Conservation (phyloP, 75 land plant species). For the Cunninghamia lanceolata region DNA sequence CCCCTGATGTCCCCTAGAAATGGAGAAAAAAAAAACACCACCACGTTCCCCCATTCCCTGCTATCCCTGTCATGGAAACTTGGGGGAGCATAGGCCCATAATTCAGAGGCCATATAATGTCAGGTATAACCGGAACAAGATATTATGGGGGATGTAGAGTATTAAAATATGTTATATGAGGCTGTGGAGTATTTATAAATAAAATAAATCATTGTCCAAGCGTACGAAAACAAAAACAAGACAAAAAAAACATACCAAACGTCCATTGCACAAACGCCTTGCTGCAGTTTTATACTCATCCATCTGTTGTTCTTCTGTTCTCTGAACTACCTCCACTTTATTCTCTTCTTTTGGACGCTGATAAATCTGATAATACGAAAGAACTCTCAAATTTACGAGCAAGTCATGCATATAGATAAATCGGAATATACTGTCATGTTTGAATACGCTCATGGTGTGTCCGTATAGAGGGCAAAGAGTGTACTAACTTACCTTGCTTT, state of each 20-base stretch:
- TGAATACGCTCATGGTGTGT: not conserved
- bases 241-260: slow-evolving; percentile 40
- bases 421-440: not conserved
- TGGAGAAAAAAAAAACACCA: too few species aligned
- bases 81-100: too few species aligned
- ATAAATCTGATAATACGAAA: slow-evolving; percentile 7
- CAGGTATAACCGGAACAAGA: not conserved
- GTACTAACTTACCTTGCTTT: slow-evolving; percentile 50
- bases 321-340: slow-evolving; percentile 32
- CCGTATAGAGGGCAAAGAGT: not conserved
- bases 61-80: too few species aligned
- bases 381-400: not conserved
- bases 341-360: slow-evolving; percentile 39
- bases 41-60: too few species aligned
- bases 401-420: not conserved
- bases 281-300: slow-evolving; percentile 65
- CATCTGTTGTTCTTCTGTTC: slow-evolving; percentile 45
- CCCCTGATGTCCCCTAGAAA: too few species aligned
- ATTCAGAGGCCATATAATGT: not conserved
- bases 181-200: not conserved
- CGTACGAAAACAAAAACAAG: not conserved
- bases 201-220: not conserved
- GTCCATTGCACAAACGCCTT: slow-evolving; percentile 54
- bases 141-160: not conserved
- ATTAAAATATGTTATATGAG: not conserved